These are phyloP conservation scores for Talaromyces rugulosus DNA, from an alignment of 2,329 filamentous ascomycete species.

Conservation along the genomic window DNA sequence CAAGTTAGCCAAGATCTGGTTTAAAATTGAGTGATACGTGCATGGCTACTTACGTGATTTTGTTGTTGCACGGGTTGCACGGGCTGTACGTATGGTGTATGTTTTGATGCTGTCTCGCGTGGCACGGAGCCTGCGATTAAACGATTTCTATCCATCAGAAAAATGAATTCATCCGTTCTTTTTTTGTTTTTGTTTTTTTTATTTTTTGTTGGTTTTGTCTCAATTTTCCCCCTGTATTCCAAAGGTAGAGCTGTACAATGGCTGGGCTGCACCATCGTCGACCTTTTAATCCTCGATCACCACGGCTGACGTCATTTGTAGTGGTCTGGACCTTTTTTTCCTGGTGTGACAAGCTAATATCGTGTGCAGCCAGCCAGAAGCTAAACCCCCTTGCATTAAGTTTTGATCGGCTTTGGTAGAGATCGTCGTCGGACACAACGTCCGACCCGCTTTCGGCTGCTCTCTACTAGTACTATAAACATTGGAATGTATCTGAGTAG, in stretches of 20 bases:
- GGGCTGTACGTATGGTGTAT: background rate
- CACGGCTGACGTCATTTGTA: background rate
- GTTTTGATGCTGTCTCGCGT: background rate
- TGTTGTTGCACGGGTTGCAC: background rate
- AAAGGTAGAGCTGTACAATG: background rate
- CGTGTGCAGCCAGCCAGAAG: background rate
- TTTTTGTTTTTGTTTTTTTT: background rate
- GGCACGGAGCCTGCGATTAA: background rate
- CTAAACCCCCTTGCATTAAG: background rate
- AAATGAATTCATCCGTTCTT: background rate
- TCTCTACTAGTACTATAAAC: background rate
- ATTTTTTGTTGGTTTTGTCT: background rate
- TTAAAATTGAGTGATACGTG: background rate
- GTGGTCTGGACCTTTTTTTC: background rate
- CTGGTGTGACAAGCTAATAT: background rate
- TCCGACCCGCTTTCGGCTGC: background rate
- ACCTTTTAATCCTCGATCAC: background rate
- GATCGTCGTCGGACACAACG: background rate
- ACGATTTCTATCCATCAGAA: background rate
- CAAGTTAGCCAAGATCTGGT: background rate
- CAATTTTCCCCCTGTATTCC: background rate
- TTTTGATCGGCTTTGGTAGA: background rate
- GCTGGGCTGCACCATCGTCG: background rate
- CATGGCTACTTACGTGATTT: background rate
- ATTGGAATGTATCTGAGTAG: no score